A percentile compares a stretch with the other conserved stretches of the same genome.
Evolutionary conservation across 2,329 filamentous ascomycete species (phyloP).

Genomic region (Fusarium vanettenii): DNA sequence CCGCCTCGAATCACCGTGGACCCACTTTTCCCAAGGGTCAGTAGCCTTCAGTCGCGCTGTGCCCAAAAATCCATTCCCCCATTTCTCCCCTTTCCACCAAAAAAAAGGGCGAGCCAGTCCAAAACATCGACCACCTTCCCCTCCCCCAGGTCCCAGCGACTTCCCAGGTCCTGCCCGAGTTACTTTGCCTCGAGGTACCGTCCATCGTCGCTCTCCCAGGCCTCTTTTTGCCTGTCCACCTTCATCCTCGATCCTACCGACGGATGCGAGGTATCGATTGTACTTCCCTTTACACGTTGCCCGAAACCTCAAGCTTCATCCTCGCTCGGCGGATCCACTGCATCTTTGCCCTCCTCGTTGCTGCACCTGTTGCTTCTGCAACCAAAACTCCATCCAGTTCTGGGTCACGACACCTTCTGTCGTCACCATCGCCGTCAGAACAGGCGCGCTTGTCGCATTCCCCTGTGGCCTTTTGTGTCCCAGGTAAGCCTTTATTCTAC

Average conservation of each 20-base stretch:
- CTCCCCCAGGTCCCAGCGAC: conserved; percentile 46
- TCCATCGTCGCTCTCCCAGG: conserved; percentile 43
- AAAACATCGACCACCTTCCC: conserved; percentile 52
- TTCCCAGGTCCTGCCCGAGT: conserved; percentile 49
- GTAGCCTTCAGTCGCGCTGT: conserved; percentile 44
- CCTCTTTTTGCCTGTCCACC: conserved; percentile 37
- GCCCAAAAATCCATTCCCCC: conserved; percentile 45
- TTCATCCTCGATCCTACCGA: conserved; percentile 32
- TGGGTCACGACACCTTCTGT: conserved; percentile 22
- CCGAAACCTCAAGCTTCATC: conserved; percentile 22
- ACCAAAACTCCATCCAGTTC: conserved; percentile 13
- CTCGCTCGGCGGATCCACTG: conserved; percentile 41
- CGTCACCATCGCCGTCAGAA: conserved; percentile 30
- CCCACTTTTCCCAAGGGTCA: conserved; percentile 34
- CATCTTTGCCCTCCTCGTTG: conserved; percentile 28
- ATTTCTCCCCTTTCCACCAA: conserved; percentile 47
- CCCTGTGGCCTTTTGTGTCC: conserved; percentile 12
- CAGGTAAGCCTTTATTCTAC: conserved; percentile 29
- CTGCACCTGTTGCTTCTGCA: conserved; percentile 17
- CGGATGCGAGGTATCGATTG: conserved; percentile 33
- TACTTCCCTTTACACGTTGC: conserved; percentile 32
- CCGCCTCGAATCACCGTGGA: conserved; percentile 13
- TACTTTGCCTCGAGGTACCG: conserved; percentile 57
- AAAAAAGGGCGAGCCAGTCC: conserved; percentile 51
- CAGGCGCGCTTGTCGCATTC: conserved; percentile 34